A percentile compares a stretch with the other conserved stretches of the same genome.
These are phyloP conservation scores for Theileria luwenshuni DNA, from an alignment of 169 alveolate species.

Conservation along the genomic window DNA sequence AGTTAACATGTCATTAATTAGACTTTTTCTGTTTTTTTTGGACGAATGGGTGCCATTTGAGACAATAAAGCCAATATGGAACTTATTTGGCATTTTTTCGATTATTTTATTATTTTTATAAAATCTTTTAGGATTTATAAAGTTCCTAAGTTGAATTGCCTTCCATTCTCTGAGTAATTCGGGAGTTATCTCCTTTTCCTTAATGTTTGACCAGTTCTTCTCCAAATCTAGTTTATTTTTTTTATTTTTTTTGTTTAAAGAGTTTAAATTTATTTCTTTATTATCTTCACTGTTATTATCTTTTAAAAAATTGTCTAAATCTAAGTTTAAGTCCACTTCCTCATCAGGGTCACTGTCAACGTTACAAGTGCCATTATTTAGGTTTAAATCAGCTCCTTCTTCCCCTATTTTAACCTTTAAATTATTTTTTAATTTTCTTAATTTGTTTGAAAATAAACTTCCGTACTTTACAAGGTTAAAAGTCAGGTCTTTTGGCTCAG, in stretches of 20 bases:
- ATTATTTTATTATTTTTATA: conserved; percentile 41
- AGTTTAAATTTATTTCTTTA: neutral
- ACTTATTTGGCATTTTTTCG: conserved; percentile 48
- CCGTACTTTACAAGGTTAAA: neutral
- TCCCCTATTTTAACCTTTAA: neutral
- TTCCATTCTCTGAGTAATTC: conserved; percentile 54
- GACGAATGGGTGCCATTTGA: conserved; percentile 31
- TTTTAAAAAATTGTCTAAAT: conserved; percentile 3
- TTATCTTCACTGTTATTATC: neutral
- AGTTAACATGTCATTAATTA: conserved; percentile 28
- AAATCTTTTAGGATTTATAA: conserved; percentile 56
- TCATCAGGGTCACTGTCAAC: neutral
- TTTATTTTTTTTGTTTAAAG: neutral
- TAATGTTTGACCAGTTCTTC: conserved; percentile 42
- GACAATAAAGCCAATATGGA: conserved; percentile 48
- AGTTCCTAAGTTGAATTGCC: conserved; percentile 58
- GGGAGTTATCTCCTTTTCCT: conserved; percentile 43
- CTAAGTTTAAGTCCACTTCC: neutral
- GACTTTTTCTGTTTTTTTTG: conserved; percentile 27
- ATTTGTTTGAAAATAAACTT: neutral
- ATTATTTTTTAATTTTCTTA: neutral
- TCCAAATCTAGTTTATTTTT: conserved; percentile 10
- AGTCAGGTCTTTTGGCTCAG: neutral
- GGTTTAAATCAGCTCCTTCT: neutral
- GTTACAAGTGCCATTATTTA: neutral